Evolutionary conservation across 2,329 filamentous ascomycete genomes (phyloP), one percentile per base, ranked within the genome.

Genomic region (Alternaria postmessia): DNA sequence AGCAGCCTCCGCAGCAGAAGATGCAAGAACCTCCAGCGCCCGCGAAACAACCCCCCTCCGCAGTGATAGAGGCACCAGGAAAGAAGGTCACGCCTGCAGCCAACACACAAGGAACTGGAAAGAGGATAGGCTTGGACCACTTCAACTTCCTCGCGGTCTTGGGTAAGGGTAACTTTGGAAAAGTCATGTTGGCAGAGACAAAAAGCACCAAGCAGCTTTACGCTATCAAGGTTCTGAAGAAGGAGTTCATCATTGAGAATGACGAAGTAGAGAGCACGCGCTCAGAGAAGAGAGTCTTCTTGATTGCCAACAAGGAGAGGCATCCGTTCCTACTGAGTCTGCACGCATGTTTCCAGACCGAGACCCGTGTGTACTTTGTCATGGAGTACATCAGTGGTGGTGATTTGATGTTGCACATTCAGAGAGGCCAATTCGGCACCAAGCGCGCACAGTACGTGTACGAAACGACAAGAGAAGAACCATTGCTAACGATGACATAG

Each of bases 351-450:
- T 99, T 99, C 87, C 95, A 99, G 81, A 99, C 95, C 0, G 95
- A 99, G 79, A 99, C 95, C 7, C 86, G 95, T 70, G 94, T 99
- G 22, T 99, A 99, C 83, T 99, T 99, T 76, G 95, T 99, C 66
- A 98, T 98, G 94, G 95, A 99, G 82, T 99, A 99, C 78, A 93
- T 99, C 65, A 97, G 93, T 76, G 95, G 95, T 83, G 95, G 95
- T 82, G 95, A 99, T 85, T 81, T 99, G 77, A 99, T 99, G 95
- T 85, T 98, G 81, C 95, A 99, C 81, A 99, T 99, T 77, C 95
- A 99, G 79, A 89, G 95, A 61, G 94, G 94, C 18, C 92, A 96
- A 75, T 99, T 99, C 75, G 94, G 94, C 57, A 91, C 93, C 7
- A 98, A 97, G 81, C 89, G 95, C 69, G 94, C 95, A 66, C 95